Evolutionary conservation across 148 eudicot genomes (phyloP), one percentile per base, ranked within the genome.

Genomic region (Fagopyrum esculentum): DNA sequence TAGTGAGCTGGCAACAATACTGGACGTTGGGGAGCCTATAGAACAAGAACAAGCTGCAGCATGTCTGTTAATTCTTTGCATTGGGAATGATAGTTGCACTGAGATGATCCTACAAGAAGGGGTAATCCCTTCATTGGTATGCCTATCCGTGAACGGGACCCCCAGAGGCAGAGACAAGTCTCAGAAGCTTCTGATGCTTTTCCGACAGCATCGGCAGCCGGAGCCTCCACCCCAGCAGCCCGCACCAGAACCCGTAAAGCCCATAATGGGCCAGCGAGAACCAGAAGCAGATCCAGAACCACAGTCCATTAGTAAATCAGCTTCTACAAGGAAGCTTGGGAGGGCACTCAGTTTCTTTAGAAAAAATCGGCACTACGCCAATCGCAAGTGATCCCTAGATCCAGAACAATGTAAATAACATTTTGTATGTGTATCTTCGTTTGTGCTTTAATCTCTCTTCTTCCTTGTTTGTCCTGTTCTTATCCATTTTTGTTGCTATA

Each of bases 31-130:
- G 48, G 98, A 90, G 78, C 87, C 92, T 4, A 40, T 86, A 9
- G 97, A 92, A 80, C 98, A 95, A 76, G 98, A 95, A 82, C 98
- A 95, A 75, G 86, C 96, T 0, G 92, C 89, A 4, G 83, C 94
- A 7, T 95, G 97, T 74, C 83, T 95, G 15, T 74, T 92, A 81
- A 84, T 85, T 44, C 78, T 95, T 35, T 95, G 98, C 71, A 89
- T 78, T 50, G 89, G 90, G 43, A 84, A 84, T 60, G 97, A 90
- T 29, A 84, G 82, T 29, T 95, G 97, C 74, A 86, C 89, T 71
- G 86, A 92, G 77, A 90, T 90, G 90, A 93, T 92, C 8, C 86
- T 95, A 66, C 96, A 89, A 86, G 98, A 95, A 83, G 98, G 98
- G 76, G 98, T 88, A 5, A 95, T 95, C 54, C 98, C 98, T 4